Base-by-base conservation (phyloP, 352 stramenopile genomes). In the Globisporangium lucens region DNA sequence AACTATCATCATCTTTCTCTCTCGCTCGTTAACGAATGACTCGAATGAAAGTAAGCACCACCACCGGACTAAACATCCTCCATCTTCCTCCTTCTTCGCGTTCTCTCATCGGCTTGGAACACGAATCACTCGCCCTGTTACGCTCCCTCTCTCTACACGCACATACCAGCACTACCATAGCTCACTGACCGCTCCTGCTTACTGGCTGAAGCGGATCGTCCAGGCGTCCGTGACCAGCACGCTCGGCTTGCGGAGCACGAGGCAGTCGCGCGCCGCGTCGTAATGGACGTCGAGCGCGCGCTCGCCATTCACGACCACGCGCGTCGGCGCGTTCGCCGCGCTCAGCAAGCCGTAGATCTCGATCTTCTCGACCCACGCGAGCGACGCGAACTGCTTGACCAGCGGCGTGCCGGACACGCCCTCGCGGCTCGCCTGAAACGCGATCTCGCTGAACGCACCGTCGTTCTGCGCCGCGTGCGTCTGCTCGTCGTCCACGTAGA, bases 401-500 rank as follows among this genome's bases (percentile, higher is more conserved):
- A 71, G 55, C n/a, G 71, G 52, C 8, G 56, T 72, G 12, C 79
- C 65, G 12, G 72, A 56, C 53, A 90, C 55, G 52, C 78, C 80
- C 15, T 75, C 70, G 41, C 80, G 79, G 24, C 68, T 76, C 49
- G 69, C 73, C 7, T 69, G 57, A 56, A 91, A 79, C 35, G 65
- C 63, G 24, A 94, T 79, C n/a, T 71, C 35, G 13, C 83, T 85
- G 59, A 78, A 92, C 17, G 71, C 71, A 7, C 75, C 71, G 29
- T 89, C 69, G 15, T 82, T 65, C 57, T 85, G 74, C 38, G 85
- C 82, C 33, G 78, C 89, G 47, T 92, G 77, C n/a, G 88, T 98
- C 55, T 84, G 76, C 82, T 98, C 94, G 70, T 99, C 97, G 73
- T 99, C 98, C 59, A 99, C 85, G 76, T 99, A 99, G 0, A 99